Conservation (phyloP, 257 asterid species). For the Scutellaria baicalensis region DNA sequence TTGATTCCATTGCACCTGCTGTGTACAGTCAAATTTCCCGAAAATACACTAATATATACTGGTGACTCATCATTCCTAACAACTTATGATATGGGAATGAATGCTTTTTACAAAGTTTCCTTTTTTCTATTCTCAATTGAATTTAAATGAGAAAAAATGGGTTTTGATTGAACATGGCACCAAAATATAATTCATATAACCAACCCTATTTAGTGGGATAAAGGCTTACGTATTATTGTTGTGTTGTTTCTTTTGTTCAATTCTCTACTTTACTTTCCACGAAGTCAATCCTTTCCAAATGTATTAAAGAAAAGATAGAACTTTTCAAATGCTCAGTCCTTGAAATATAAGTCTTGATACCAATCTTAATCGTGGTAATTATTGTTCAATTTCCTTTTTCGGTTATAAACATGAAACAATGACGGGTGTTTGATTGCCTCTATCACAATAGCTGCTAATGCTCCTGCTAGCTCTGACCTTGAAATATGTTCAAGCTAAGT, state of each 20-base stretch:
- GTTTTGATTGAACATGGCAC: too few species aligned
- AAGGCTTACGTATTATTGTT: too few species aligned
- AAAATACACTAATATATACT: slow-evolving; percentile 1
- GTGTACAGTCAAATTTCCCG: neutral
- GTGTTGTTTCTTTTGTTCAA: neutral
- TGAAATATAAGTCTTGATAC: neutral
- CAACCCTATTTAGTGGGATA: too few species aligned
- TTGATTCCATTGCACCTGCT: slow-evolving; percentile 9
- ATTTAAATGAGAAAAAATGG: neutral
- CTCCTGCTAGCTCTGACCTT: slow-evolving; percentile 6
- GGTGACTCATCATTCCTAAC: neutral
- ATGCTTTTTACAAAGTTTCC: neutral
- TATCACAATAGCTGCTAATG: neutral
- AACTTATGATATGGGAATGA: neutral
- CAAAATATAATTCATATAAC: neutral
- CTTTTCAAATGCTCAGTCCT: neutral
- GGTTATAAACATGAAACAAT: too few species aligned
- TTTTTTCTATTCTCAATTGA: neutral
- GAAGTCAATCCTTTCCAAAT: neutral
- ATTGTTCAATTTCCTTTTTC: too few species aligned
- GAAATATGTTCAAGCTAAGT: neutral
- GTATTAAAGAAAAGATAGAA: neutral
- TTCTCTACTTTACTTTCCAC: neutral
- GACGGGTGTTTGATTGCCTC: neutral
- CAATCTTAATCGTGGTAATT: neutral